phyloP scores from a whole-genome alignment of 1,139 yeast genomes.

The Casaregolazyma lundiana region DNA sequence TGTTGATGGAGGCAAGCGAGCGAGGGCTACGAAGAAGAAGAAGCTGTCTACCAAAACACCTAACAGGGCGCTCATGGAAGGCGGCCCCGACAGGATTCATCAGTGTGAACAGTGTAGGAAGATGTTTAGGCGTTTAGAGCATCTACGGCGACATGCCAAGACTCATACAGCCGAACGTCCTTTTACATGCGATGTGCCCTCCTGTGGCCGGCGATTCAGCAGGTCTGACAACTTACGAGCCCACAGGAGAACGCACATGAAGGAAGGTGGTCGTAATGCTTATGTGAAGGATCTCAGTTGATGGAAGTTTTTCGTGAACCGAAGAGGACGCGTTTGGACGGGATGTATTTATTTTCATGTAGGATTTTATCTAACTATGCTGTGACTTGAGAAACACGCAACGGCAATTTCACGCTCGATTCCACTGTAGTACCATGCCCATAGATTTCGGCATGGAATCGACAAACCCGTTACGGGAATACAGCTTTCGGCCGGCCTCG shows the following conservation, averaged over 20 bases:
- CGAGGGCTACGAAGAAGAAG: too few species aligned
- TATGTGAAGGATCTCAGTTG: constrained; percentile 35
- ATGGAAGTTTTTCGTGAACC: too few species aligned
- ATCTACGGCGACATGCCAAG: constrained; percentile 83
- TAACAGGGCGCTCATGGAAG: not conserved
- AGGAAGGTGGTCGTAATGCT: constrained; percentile 41
- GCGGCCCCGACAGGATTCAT: constrained; percentile 30
- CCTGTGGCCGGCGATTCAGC: constrained; percentile 69
- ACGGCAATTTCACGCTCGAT: too few species aligned
- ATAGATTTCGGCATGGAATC: too few species aligned
- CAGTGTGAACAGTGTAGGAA: constrained; percentile 54
- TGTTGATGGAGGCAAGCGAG: too few species aligned
- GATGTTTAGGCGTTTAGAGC: constrained; percentile 89
- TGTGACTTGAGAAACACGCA: too few species aligned
- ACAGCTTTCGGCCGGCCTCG: too few species aligned
- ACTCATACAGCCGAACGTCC: constrained; percentile 89
- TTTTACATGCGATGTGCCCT: constrained; percentile 60
- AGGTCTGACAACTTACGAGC: constrained; percentile 76
- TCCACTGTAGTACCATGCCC: too few species aligned
- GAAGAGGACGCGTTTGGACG: not conserved
- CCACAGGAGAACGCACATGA: constrained; percentile 69
- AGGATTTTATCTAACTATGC: not conserved
- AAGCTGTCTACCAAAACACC: too few species aligned
- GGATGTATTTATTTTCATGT: constrained; percentile 1
- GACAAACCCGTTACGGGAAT: too few species aligned